Evolutionary conservation across 345 rosid species (phyloP).

Genomic region (Linum trigynum): DNA sequence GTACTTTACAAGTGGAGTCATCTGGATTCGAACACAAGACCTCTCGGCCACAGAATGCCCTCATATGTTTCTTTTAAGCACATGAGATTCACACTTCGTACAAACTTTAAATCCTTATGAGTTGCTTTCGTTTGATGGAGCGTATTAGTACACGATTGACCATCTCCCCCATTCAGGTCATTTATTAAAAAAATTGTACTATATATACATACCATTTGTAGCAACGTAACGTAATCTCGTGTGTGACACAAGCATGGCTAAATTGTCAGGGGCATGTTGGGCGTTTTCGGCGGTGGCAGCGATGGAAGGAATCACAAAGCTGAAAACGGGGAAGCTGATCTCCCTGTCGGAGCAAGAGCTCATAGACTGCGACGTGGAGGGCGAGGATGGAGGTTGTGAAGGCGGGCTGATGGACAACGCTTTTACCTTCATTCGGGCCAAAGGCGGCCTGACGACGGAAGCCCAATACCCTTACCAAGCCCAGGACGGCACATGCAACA

Average conservation of each 20-base stretch:
- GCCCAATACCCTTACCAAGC: slow-evolving; percentile 20
- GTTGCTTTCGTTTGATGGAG: no score
- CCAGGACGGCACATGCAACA: slow-evolving; percentile 11
- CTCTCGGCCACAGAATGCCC: no score
- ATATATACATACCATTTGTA: background rate
- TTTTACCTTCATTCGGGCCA: slow-evolving; percentile 18
- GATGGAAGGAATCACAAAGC: slow-evolving; percentile 37
- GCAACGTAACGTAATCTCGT: background rate
- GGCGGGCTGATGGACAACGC: slow-evolving; percentile 29
- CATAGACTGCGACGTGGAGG: slow-evolving; percentile 34
- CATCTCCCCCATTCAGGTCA: no score
- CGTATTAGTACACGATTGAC: no score
- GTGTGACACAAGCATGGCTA: background rate
- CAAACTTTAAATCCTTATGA: no score
- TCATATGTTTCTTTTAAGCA: no score
- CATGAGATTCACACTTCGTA: no score
- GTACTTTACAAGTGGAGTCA: no score
- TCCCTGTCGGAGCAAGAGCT: slow-evolving; percentile 45
- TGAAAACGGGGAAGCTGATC: slow-evolving; percentile 29
- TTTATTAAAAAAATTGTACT: no score
- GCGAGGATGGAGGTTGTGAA: slow-evolving; percentile 17
- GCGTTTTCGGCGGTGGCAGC: slow-evolving; percentile 52
- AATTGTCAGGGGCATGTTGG: slow-evolving; percentile 40
- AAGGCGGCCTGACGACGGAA: slow-evolving; percentile 27
- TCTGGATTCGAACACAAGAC: no score